phyloP scores from a whole-genome alignment of 805 yeast genomes.

The Yamadazyma tumulicola region DNA sequence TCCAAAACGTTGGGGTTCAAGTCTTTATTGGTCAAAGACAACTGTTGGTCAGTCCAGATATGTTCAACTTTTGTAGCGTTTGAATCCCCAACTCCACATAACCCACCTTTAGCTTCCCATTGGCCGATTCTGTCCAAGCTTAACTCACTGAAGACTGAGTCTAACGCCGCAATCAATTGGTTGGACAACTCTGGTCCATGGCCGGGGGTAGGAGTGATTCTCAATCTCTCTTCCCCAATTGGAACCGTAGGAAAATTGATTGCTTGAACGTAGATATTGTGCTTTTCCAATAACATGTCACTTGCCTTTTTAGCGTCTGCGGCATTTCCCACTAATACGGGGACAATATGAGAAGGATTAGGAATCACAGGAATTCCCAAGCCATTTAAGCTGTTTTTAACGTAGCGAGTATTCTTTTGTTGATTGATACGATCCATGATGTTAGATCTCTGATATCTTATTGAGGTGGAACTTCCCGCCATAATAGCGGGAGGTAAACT shows the following conservation, averaged over 20 bases:
- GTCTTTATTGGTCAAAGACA: conserved; percentile 57
- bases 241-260: conserved; percentile 98
- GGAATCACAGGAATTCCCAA: conserved; percentile 94
- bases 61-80: conserved; percentile 49
- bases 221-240: conserved; percentile 89
- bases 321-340: conserved; percentile 92
- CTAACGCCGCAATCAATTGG: conserved; percentile 72
- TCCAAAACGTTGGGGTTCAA: conserved; percentile 65
- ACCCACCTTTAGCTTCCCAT: conserved; percentile 83
- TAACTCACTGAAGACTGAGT: conserved; percentile 73
- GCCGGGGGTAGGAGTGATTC: conserved; percentile 99
- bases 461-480: conserved; percentile 92
- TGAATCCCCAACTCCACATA: conserved; percentile 79
- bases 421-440: conserved; percentile 76
- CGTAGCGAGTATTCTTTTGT: conserved; percentile 81
- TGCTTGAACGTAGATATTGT: conserved; percentile 93
- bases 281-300: conserved; percentile 78
- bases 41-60: conserved; percentile 85
- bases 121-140: conserved; percentile 70
- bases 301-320: conserved; percentile 88
- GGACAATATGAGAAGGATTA: conserved; percentile 96
- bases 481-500: conserved; percentile 95
- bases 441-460: conserved; percentile 77
- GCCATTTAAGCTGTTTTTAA: conserved; percentile 63
- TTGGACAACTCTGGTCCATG: conserved; percentile 77